A percentile compares a stretch with the other conserved stretches of the same genome.
These are phyloP conservation scores for Ilyonectria sp. DNA, from an alignment of 2,329 filamentous ascomycete species.

Conservation along the genomic window DNA sequence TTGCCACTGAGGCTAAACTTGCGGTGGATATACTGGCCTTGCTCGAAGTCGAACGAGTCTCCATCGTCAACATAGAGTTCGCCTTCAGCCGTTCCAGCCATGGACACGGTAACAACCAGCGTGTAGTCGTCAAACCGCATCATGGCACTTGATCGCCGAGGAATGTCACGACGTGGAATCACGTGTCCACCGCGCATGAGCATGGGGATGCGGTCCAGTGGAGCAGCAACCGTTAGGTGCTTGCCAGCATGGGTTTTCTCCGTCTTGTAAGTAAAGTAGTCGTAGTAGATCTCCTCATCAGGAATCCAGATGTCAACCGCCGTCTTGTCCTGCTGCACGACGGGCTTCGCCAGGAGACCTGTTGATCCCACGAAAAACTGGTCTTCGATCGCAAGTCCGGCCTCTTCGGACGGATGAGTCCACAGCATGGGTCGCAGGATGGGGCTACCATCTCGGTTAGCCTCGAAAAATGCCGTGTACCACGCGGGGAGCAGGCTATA, in stretches of 20 bases:
- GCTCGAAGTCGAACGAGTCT: constrained; percentile 89
- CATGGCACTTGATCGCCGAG: constrained; percentile 85
- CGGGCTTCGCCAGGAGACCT: constrained; percentile 92
- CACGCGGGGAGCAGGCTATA: constrained; percentile 93
- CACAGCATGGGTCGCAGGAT: constrained; percentile 95
- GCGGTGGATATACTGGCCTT: constrained; percentile 90
- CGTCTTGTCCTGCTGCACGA: constrained; percentile 82
- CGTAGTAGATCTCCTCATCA: constrained; percentile 91
- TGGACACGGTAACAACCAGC: constrained; percentile 81
- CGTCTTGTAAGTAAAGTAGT: constrained; percentile 91
- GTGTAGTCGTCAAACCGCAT: constrained; percentile 98
- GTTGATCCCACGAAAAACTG: constrained; percentile 93
- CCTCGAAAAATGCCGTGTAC: constrained; percentile 97
- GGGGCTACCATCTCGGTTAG: constrained; percentile 85
- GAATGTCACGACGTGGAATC: constrained; percentile 89
- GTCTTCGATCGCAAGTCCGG: constrained; percentile 90
- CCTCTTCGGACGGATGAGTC: constrained; percentile 88
- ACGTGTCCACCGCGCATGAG: constrained; percentile 96
- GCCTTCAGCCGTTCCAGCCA: constrained; percentile 75
- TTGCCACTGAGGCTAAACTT: constrained; percentile 77
- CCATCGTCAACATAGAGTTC: constrained; percentile 94
- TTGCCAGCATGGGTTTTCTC: constrained; percentile 80
- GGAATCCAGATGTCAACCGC: constrained; percentile 88
- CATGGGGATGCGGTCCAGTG: constrained; percentile 88
- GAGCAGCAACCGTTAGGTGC: constrained; percentile 78